These are phyloP conservation scores for Tanacetum coccineum DNA, from an alignment of 129 eudicot species.

Conservation along the genomic window DNA sequence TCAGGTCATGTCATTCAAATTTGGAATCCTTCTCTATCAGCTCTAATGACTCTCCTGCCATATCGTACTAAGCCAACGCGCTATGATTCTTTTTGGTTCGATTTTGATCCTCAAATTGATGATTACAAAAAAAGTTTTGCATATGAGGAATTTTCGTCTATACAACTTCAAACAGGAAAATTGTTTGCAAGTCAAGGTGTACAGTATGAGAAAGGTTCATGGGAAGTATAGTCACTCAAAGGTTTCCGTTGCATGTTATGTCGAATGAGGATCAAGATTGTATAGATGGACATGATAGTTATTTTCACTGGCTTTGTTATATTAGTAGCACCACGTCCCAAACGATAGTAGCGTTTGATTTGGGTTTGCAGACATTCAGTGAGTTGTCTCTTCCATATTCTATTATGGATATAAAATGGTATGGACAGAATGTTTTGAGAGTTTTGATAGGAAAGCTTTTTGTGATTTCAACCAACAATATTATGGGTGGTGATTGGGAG, in stretches of 20 bases:
- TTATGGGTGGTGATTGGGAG: background rate
- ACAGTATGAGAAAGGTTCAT: conserved; percentile 7
- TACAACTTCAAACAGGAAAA: background rate
- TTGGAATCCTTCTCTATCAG: background rate
- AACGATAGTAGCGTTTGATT: conserved; percentile 6
- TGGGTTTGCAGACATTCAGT: background rate
- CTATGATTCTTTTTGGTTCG: background rate
- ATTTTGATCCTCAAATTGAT: background rate
- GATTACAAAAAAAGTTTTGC: background rate
- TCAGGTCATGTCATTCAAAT: background rate
- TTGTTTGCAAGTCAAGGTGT: background rate
- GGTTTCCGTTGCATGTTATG: background rate
- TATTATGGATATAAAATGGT: too few relatives aligned
- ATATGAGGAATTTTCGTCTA: background rate
- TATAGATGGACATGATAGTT: too few relatives aligned
- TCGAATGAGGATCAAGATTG: too few relatives aligned
- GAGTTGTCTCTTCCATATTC: conserved; percentile 1
- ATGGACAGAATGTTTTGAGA: background rate
- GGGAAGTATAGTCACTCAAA: background rate
- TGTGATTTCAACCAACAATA: background rate
- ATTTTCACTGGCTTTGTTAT: background rate
- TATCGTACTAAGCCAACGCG: background rate
- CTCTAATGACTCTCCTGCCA: conserved; percentile 1
- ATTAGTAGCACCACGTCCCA: too few relatives aligned
- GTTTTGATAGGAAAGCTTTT: conserved; percentile 6